These are phyloP conservation scores for Gryganskiella cystojenkinii DNA, from an alignment of 192 early-diverging fungal species.

Conservation along the genomic window DNA sequence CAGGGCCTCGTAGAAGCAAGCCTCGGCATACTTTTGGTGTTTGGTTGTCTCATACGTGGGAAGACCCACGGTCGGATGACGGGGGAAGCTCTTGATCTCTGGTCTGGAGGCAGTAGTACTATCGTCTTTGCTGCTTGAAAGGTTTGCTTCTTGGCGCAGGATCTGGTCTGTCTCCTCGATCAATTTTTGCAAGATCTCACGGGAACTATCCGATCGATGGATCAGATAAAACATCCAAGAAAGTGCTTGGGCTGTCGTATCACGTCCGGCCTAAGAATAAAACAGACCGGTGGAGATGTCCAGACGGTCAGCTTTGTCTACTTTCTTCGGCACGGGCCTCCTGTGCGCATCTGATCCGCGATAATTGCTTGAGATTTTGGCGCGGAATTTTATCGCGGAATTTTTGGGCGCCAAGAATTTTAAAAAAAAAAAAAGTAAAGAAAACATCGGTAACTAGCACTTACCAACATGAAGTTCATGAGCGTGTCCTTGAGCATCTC, in stretches of 20 bases:
- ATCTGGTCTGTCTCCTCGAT: slow-evolving; percentile 37
- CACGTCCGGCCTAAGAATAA: slow-evolving; percentile 53
- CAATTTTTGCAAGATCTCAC: slow-evolving; percentile 35
- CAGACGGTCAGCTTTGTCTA: too few relatives aligned
- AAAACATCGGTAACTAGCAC: not conserved
- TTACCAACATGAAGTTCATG: slow-evolving; percentile 50
- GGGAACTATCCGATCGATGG: slow-evolving; percentile 41
- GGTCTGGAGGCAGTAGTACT: too few relatives aligned
- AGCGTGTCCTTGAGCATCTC: slow-evolving; percentile 54
- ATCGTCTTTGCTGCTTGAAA: not conserved
- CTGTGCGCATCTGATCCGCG: too few relatives aligned
- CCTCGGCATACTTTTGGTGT: slow-evolving; percentile 31
- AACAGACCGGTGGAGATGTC: too few relatives aligned
- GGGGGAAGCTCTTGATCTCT: too few relatives aligned
- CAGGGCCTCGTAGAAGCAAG: slow-evolving; percentile 68
- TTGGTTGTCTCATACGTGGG: slow-evolving; percentile 41
- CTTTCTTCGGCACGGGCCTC: too few relatives aligned
- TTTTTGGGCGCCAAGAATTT: too few relatives aligned
- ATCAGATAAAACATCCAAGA: slow-evolving; percentile 66
- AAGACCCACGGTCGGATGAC: not conserved
- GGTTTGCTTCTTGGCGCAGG: slow-evolving; percentile 4
- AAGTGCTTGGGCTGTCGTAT: slow-evolving; percentile 69
- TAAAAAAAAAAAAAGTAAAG: not conserved
- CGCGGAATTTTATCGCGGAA: too few relatives aligned
- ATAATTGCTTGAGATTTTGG: too few relatives aligned